Evolutionary conservation across 108 stramenopile species (phyloP).

Genomic region (Fragilariopsis cylindrus): DNA sequence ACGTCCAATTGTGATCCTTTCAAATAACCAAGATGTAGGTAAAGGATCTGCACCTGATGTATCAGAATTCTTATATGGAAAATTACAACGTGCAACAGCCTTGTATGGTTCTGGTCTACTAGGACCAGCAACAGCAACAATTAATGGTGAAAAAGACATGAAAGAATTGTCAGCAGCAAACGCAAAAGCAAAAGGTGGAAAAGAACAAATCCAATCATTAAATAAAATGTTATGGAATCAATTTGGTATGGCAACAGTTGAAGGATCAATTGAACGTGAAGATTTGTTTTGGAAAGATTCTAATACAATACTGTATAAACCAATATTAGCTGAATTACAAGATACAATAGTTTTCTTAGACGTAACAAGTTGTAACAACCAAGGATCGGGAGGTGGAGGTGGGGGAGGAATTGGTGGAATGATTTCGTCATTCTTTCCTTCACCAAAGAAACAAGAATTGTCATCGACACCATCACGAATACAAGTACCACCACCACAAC

Average conservation of each 20-base stretch:
- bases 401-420: not conserved
- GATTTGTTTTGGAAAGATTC: not conserved
- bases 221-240: conserved; percentile 1
- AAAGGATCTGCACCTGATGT: not conserved
- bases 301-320: not conserved
- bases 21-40: not conserved
- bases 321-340: not conserved
- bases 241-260: conserved; percentile 2
- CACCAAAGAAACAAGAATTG: not conserved
- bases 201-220: not conserved
- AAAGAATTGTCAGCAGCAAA: not conserved
- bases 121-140: not conserved
- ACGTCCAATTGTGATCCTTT: not conserved
- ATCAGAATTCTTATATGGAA: not conserved
- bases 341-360: conserved; percentile 2
- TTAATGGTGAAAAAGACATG: not conserved
- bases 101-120: not conserved
- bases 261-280: conserved; percentile 6
- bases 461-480: not conserved
- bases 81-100: not conserved
- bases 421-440: not conserved
- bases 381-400: not conserved
- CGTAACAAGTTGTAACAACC: not conserved
- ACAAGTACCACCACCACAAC: not conserved
- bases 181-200: not conserved